Evolutionary conservation across 306 rosid species (phyloP).

Genomic region (Corylus avellana): DNA sequence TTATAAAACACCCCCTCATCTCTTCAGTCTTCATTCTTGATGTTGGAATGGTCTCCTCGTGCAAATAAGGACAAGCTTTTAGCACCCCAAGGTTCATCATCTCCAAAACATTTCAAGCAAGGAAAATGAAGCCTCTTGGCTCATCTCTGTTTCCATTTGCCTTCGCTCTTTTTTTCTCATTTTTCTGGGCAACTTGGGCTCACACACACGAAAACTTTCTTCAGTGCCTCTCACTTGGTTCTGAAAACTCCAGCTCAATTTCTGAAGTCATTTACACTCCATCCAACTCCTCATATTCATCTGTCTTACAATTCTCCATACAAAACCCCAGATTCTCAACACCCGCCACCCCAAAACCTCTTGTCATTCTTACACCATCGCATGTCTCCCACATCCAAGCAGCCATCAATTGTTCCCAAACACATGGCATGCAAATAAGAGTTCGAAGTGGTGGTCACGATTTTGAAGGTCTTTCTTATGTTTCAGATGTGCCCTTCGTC

Average conservation of each 20-base stretch:
- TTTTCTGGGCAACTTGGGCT: constrained; percentile 18
- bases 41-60: too few species aligned
- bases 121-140: not conserved
- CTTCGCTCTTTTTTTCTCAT: constrained; percentile 1
- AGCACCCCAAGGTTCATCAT: too few species aligned
- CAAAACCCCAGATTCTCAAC: too few species aligned
- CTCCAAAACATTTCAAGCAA: not conserved
- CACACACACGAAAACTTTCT: constrained; percentile 20
- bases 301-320: not conserved
- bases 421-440: too few species aligned
- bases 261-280: constrained; percentile 18
- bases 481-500: constrained; percentile 13
- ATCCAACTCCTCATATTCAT: not conserved
- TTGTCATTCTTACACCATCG: too few species aligned
- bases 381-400: too few species aligned
- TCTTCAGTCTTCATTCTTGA: too few species aligned
- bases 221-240: constrained; percentile 18
- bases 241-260: not conserved
- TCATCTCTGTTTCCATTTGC: not conserved
- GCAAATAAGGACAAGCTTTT: too few species aligned
- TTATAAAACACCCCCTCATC: too few species aligned
- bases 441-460: constrained; percentile 23
- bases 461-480: constrained; percentile 31
- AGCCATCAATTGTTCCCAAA: too few species aligned
- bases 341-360: too few species aligned